Conservation (phyloP, 768 basidiomycete species). For the Crepidotus variabilis region DNA sequence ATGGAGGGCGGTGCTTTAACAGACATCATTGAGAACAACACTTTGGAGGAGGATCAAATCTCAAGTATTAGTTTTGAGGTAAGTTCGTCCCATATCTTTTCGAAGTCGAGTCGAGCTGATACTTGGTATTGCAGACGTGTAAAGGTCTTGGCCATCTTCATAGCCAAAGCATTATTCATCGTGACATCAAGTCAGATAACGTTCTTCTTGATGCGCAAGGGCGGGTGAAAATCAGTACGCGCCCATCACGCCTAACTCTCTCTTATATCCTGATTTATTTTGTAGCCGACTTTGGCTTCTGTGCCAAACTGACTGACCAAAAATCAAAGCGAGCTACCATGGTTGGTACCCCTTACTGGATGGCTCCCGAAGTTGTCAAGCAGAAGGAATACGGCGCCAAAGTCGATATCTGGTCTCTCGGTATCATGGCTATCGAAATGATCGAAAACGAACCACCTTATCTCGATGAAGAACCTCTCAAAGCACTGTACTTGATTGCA, state of each 20-base stretch:
- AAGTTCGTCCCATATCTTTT: slow-evolving; percentile 19
- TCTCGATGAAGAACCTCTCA: slow-evolving; percentile 90
- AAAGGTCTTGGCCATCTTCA: slow-evolving; percentile 92
- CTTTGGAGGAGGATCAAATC: slow-evolving; percentile 93
- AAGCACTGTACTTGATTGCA: slow-evolving; percentile 93
- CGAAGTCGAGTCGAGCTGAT: background rate
- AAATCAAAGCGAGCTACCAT: slow-evolving; percentile 98
- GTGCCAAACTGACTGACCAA: slow-evolving; percentile 92
- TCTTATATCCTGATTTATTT: background rate
- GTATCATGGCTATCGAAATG: slow-evolving; percentile 99
- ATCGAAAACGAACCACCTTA: slow-evolving; percentile 97
- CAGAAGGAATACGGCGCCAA: slow-evolving; percentile 97
- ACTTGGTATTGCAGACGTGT: slow-evolving; percentile 64
- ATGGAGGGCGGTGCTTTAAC: slow-evolving; percentile 98
- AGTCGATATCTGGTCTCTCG: slow-evolving; percentile 95
- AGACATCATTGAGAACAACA: slow-evolving; percentile 97
- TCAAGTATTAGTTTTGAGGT: slow-evolving; percentile 91
- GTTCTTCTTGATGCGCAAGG: slow-evolving; percentile 91
- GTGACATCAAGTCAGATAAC: slow-evolving; percentile 97
- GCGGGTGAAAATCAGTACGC: slow-evolving; percentile 95
- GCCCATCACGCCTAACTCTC: background rate
- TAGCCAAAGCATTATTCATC: slow-evolving; percentile 91
- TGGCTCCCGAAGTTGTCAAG: slow-evolving; percentile 98
- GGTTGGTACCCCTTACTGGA: slow-evolving; percentile 98
- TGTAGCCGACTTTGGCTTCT: slow-evolving; percentile 94